A percentile compares a stretch with the other conserved stretches of the same genome.
phyloP scores from a whole-genome alignment of 306 rosid genomes.

The Cicer bijugum region DNA sequence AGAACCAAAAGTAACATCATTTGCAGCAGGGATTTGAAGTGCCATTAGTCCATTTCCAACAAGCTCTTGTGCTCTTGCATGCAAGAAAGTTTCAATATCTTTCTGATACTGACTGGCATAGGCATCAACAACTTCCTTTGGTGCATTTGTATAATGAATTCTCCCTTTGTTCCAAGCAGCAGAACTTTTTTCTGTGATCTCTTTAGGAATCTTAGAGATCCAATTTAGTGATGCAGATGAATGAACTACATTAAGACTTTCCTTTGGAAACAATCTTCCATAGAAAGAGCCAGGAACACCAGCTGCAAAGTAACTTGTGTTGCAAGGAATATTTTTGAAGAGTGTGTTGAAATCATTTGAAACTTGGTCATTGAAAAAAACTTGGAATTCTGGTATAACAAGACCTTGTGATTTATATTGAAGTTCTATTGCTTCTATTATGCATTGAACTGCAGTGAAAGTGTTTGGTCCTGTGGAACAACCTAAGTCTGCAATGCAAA shows the following conservation, averaged over 20 bases:
- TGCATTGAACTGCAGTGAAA: conserved; percentile 35
- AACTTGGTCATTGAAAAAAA: conserved; percentile 43
- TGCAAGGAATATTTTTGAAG: conserved; percentile 42
- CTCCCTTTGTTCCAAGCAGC: conserved; percentile 52
- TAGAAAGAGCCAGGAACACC: conserved; percentile 51
- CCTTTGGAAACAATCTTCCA: conserved; percentile 45
- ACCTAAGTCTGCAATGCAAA: conserved; percentile 47
- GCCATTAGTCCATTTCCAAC: conserved; percentile 44
- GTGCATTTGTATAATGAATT: conserved; percentile 38
- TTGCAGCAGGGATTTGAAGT: conserved; percentile 38
- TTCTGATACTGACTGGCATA: conserved; percentile 36
- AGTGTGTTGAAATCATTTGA: conserved; percentile 54
- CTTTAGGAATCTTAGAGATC: conserved; percentile 43
- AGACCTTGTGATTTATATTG: conserved; percentile 32
- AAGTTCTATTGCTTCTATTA: conserved; percentile 37
- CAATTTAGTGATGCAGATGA: conserved; percentile 39
- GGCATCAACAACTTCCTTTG: conserved; percentile 45
- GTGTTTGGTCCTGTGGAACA: conserved; percentile 50
- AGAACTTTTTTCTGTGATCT: conserved; percentile 33
- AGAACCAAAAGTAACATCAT: not conserved
- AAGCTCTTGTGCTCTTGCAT: conserved; percentile 48
- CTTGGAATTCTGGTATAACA: conserved; percentile 15
- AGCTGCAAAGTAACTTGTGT: conserved; percentile 31
- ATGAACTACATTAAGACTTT: conserved; percentile 37
- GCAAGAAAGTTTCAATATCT: conserved; percentile 43